A percentile compares a stretch with the other conserved stretches of the same genome.
phyloP scores from a whole-genome alignment of 202 grass and related monocot genomes.

The Zizania palustris region DNA sequence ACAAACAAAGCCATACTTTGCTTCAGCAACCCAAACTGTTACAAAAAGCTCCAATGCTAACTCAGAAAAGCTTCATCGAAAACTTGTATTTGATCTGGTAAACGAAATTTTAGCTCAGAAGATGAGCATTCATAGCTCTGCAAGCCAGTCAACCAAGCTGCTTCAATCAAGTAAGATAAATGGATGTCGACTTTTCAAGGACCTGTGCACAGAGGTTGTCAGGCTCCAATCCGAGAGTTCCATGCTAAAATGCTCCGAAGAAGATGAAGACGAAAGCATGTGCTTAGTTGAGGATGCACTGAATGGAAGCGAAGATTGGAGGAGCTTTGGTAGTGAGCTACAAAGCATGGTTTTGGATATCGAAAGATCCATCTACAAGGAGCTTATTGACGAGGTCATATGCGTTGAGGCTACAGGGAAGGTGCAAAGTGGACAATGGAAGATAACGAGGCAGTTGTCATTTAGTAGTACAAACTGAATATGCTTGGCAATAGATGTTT shows the following conservation, averaged over 20 bases:
- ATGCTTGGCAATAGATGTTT: constrained; percentile 43
- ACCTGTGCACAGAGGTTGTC: constrained; percentile 74
- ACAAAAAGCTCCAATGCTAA: constrained; percentile 27
- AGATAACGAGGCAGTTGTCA: constrained; percentile 63
- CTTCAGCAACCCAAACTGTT: constrained; percentile 34
- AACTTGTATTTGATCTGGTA: constrained; percentile 76
- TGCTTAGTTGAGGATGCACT: constrained; percentile 40
- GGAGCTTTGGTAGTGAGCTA: constrained; percentile 45
- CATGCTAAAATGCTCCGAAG: constrained; percentile 32
- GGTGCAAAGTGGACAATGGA: constrained; percentile 44
- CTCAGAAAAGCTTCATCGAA: constrained; percentile 60
- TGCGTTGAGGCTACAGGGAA: constrained; percentile 37
- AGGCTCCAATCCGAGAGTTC: constrained; percentile 48
- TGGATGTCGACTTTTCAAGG: constrained; percentile 64
- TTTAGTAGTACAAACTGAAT: constrained; percentile 55
- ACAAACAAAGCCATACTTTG: constrained; percentile 60
- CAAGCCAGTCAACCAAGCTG: constrained; percentile 31
- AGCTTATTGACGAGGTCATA: constrained; percentile 70
- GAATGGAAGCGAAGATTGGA: constrained; percentile 53
- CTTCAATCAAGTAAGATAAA: constrained; percentile 52
- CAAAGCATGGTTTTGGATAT: constrained; percentile 60
- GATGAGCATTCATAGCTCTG: constrained; percentile 38
- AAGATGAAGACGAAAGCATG: constrained; percentile 43
- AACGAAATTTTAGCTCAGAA: constrained; percentile 79
- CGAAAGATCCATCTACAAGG: constrained; percentile 75